phyloP scores from a whole-genome alignment of 768 basidiomycete species.

The Rossbeevera mucosa region DNA sequence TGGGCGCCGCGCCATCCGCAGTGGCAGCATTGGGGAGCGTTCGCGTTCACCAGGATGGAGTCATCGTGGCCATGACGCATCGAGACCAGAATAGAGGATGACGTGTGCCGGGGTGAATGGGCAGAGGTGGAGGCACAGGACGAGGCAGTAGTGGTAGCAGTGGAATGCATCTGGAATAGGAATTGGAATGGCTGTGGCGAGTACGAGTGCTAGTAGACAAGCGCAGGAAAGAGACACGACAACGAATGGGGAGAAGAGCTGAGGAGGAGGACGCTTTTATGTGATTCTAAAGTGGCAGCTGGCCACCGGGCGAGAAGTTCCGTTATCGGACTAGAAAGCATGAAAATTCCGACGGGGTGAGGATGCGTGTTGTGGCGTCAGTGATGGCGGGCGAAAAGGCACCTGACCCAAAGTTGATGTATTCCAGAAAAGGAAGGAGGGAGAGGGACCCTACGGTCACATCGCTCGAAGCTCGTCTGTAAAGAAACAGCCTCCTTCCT shows the following conservation, averaged over 20 bases:
- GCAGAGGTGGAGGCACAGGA: slow-evolving; percentile 12
- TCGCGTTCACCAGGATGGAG: slow-evolving; percentile 40
- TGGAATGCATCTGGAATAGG: slow-evolving; percentile 18
- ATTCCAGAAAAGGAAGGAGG: slow-evolving; percentile 16
- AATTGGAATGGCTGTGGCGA: neutral
- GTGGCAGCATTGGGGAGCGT: slow-evolving; percentile 75
- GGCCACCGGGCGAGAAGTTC: slow-evolving; percentile 27
- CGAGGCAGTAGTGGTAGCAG: slow-evolving; percentile 5
- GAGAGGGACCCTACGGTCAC: slow-evolving; percentile 27
- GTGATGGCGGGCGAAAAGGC: slow-evolving; percentile 33
- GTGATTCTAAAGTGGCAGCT: slow-evolving; percentile 22
- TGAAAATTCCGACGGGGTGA: slow-evolving; percentile 31
- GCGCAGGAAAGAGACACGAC: neutral
- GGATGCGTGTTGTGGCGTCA: slow-evolving; percentile 37
- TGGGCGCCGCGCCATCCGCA: slow-evolving; percentile 65
- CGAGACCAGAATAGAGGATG: slow-evolving; percentile 24
- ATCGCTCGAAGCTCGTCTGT: slow-evolving; percentile 24
- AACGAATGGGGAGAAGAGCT: neutral
- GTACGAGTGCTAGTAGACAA: neutral
- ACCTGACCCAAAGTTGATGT: slow-evolving; percentile 27
- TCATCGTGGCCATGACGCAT: slow-evolving; percentile 22
- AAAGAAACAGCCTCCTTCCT: slow-evolving; percentile 12
- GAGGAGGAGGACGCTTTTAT: slow-evolving; percentile 22
- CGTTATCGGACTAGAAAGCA: slow-evolving; percentile 34
- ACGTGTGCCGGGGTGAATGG: slow-evolving; percentile 5